These are phyloP conservation scores for Nowakowskiella sp. DNA, from an alignment of 192 early-diverging fungal genomes.

Conservation along the genomic window DNA sequence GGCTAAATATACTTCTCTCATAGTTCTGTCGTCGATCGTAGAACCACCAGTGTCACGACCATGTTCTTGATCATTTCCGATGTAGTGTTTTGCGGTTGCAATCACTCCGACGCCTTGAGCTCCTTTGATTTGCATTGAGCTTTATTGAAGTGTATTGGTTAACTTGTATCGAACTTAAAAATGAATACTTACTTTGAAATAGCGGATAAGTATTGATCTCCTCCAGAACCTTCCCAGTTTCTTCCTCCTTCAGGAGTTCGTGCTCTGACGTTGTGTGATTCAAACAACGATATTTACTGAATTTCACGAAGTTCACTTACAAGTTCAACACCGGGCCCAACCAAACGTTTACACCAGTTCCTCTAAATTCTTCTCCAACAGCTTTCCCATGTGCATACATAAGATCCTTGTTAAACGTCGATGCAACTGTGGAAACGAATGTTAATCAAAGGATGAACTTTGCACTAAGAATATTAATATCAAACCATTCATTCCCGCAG, in stretches of 20 bases:
- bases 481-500: background rate
- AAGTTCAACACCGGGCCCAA: background rate
- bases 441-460: background rate
- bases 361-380: background rate
- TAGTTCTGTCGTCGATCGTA: background rate
- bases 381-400: background rate
- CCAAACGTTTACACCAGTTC: background rate
- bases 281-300: too few relatives aligned
- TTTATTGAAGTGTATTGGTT: too few relatives aligned
- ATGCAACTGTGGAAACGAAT: background rate
- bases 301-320: too few relatives aligned
- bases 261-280: too few relatives aligned
- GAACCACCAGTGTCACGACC: background rate
- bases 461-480: background rate
- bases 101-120: conserved; percentile 13
- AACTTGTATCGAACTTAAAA: too few relatives aligned
- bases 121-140: conserved; percentile 15
- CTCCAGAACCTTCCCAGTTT: conserved; percentile 15
- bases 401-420: background rate
- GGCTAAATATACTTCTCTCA: conserved; percentile 1
- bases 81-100: conserved; percentile 20
- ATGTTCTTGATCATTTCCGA: conserved; percentile 4
- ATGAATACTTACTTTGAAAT: too few relatives aligned
- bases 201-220: conserved; percentile 20
- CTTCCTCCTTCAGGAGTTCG: conserved; percentile 23